Percentiles rank a stretch among this genome's conserved stretches.
phyloP scores from a whole-genome alignment of 441 rosid genomes.

The Bocquillonia castaneifolia region DNA sequence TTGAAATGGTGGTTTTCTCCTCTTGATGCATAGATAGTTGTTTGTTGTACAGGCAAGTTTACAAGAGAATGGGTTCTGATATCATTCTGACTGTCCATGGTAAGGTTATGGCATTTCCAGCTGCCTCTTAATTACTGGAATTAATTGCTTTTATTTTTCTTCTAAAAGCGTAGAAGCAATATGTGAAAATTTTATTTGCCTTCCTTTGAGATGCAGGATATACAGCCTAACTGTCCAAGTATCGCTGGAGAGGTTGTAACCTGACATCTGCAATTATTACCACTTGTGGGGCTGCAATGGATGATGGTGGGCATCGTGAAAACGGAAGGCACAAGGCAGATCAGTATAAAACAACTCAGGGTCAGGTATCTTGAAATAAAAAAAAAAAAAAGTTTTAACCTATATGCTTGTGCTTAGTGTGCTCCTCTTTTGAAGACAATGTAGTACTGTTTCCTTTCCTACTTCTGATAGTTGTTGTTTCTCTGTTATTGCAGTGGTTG shows the following conservation, averaged over 20 bases:
- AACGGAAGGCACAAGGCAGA: conserved; percentile 78
- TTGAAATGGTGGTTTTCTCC: background rate
- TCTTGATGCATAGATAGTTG: background rate
- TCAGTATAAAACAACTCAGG: conserved; percentile 64
- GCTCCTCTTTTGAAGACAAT: background rate
- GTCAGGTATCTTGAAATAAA: conserved; percentile 56
- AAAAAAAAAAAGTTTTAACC: background rate
- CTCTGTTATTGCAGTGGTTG: conserved; percentile 66
- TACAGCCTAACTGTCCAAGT: conserved; percentile 16
- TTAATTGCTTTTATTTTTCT: background rate
- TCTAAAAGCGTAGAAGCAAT: background rate
- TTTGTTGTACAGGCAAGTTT: conserved; percentile 23
- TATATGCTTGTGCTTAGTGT: background rate
- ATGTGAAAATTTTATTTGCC: background rate
- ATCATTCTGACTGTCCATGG: conserved; percentile 12
- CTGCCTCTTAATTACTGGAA: background rate
- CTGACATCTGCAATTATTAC: conserved; percentile 14
- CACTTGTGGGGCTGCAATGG: conserved; percentile 44
- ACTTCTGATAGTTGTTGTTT: conserved; percentile 14
- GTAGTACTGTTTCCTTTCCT: conserved; percentile 5
- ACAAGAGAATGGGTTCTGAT: conserved; percentile 12
- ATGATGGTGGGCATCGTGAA: conserved; percentile 90
- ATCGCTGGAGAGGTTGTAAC: conserved; percentile 8
- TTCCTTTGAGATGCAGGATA: conserved; percentile 21
- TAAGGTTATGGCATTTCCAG: conserved; percentile 12